These are phyloP conservation scores for Massarina eburnea DNA, from an alignment of 2,329 filamentous ascomycete genomes.

Conservation along the genomic window DNA sequence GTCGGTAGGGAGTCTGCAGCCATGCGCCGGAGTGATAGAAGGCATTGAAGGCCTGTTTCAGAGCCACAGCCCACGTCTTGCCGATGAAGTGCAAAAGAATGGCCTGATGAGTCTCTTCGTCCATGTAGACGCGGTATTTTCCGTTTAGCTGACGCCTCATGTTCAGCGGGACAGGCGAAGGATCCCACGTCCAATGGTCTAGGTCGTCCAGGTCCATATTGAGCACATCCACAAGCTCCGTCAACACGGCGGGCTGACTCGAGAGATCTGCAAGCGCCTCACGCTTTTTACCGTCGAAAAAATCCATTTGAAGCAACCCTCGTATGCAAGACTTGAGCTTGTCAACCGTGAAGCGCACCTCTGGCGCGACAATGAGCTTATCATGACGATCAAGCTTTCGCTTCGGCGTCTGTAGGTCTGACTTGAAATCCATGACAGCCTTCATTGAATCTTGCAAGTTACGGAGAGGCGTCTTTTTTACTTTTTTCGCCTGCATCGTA, in stretches of 20 bases:
- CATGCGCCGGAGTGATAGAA: conserved; percentile 45
- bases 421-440: conserved; percentile 22
- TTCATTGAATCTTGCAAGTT: conserved; percentile 45
- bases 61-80: conserved; percentile 52
- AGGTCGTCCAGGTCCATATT: conserved; percentile 58
- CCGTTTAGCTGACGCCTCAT: conserved; percentile 59
- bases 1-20: conserved; percentile 36
- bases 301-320: conserved; percentile 53
- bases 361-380: conserved; percentile 4
- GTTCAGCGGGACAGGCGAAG: conserved; percentile 49
- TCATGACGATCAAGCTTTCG: conserved; percentile 21
- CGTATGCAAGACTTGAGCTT: conserved; percentile 51
- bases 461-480: conserved; percentile 42
- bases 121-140: conserved; percentile 62
- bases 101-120: conserved; percentile 60
- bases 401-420: conserved; percentile 16
- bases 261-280: conserved; percentile 54
- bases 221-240: conserved; percentile 59
- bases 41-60: conserved; percentile 48
- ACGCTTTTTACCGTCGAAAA: conserved; percentile 56
- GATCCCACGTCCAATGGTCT: conserved; percentile 56
- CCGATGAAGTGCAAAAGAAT: conserved; percentile 59
- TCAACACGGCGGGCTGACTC: conserved; percentile 51
- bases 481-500: conserved; percentile 44
- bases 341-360: conserved; percentile 44